Evolutionary conservation across 2,329 filamentous ascomycete genomes (phyloP).

Genomic region (Colletotrichum zoysiae): DNA sequence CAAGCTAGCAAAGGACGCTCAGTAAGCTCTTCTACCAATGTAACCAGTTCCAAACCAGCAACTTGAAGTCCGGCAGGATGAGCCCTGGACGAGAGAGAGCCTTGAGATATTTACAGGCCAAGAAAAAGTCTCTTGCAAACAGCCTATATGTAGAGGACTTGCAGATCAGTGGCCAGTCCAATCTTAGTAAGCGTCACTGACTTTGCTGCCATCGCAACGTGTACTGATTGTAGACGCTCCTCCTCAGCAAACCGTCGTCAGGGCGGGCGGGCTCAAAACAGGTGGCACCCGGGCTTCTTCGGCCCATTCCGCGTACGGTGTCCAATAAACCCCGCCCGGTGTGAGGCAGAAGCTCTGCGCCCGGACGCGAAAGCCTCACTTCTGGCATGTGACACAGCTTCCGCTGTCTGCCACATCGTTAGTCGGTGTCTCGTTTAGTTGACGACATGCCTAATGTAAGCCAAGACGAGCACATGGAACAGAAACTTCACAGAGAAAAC

Average conservation of each 20-base stretch:
- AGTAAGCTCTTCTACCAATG: neutral
- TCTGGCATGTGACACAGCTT: conserved; percentile 34
- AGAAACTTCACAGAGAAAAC: neutral
- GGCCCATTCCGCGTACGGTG: conserved; percentile 30
- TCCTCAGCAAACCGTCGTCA: conserved; percentile 2
- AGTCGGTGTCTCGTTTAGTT: neutral
- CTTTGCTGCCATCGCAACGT: neutral
- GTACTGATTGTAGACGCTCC: neutral
- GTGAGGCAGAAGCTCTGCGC: conserved; percentile 18
- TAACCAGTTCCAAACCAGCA: neutral
- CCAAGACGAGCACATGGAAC: neutral
- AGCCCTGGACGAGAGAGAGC: neutral
- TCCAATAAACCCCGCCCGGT: conserved; percentile 30
- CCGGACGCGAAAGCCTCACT: neutral
- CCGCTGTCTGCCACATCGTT: neutral
- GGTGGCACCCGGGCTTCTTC: conserved; percentile 31
- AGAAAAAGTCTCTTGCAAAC: neutral
- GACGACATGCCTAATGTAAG: neutral
- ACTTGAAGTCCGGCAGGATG: neutral
- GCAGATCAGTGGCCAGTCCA: neutral
- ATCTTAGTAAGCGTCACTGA: neutral
- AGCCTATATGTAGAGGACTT: neutral
- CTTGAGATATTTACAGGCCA: neutral
- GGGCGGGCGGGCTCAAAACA: conserved; percentile 20
- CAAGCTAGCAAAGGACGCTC: neutral